Evolutionary conservation across 768 basidiomycete genomes (phyloP).

Genomic region (Kwoniella mangroviensis): DNA sequence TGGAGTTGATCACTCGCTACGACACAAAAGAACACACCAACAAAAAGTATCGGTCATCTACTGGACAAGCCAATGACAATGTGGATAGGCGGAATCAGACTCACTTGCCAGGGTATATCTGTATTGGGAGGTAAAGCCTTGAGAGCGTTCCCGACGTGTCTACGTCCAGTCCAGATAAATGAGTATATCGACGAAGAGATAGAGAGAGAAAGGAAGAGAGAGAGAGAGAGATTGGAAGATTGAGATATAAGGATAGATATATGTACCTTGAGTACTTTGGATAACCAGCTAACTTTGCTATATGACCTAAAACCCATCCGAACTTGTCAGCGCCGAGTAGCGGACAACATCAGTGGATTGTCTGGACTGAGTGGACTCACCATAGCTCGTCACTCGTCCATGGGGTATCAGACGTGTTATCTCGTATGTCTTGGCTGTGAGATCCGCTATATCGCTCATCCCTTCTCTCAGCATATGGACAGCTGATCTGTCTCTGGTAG

Average conservation of each 20-base stretch:
- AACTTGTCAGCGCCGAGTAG: not conserved
- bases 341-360: no score
- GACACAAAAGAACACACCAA: not conserved
- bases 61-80: not conserved
- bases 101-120: constrained; percentile 57
- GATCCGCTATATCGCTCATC: constrained; percentile 50
- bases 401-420: constrained; percentile 45
- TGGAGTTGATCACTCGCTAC: constrained; percentile 53
- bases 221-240: no score
- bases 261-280: constrained; percentile 48
- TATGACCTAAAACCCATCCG: constrained; percentile 41
- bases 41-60: not conserved
- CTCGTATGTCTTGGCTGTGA: constrained; percentile 52
- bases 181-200: not conserved
- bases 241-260: no score
- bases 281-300: constrained; percentile 55
- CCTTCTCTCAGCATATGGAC: not conserved
- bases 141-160: constrained; percentile 56
- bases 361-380: constrained; percentile 23
- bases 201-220: not conserved
- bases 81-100: not conserved
- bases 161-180: not conserved
- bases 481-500: no score
- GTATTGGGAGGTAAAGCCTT: constrained; percentile 42
- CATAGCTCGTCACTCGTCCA: constrained; percentile 51